Conservation (phyloP, 2,329 filamentous ascomycete genomes). For the Penicillium sumatraense region DNA sequence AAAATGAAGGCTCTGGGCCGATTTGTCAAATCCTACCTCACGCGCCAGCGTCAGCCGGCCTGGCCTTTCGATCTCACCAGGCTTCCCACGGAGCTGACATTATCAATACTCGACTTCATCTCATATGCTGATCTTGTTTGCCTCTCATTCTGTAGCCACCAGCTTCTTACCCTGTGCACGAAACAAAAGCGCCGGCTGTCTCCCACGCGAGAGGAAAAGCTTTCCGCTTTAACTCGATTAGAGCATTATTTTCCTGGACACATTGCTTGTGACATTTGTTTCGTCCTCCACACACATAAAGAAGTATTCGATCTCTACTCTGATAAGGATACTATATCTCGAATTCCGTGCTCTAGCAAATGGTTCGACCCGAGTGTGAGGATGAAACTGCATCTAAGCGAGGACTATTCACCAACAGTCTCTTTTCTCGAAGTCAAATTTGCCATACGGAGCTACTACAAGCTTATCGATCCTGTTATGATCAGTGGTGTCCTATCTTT, state of each 20-base stretch:
- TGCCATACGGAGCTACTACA: too few relatives aligned
- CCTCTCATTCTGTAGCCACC: constrained; percentile 1
- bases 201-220: not conserved
- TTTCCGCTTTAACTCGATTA: not conserved
- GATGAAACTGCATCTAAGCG: too few relatives aligned
- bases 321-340: not conserved
- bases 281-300: not conserved
- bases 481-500: too few relatives aligned
- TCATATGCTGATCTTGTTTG: not conserved
- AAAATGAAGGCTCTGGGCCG: too few relatives aligned
- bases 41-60: too few relatives aligned
- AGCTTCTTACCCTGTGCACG: not conserved
- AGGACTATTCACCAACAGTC: too few relatives aligned
- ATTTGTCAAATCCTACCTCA: too few relatives aligned
- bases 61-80: too few relatives aligned
- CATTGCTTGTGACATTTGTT: not conserved
- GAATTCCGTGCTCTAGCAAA: not conserved
- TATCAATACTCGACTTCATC: constrained; percentile 1
- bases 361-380: not conserved
- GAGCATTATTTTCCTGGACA: not conserved
- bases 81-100: not conserved
- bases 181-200: not conserved
- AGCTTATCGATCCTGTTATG: too few relatives aligned
- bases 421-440: too few relatives aligned
- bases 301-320: not conserved